phyloP scores from a whole-genome alignment of 164 flowering plant genomes.

The Amborella trichopoda region DNA sequence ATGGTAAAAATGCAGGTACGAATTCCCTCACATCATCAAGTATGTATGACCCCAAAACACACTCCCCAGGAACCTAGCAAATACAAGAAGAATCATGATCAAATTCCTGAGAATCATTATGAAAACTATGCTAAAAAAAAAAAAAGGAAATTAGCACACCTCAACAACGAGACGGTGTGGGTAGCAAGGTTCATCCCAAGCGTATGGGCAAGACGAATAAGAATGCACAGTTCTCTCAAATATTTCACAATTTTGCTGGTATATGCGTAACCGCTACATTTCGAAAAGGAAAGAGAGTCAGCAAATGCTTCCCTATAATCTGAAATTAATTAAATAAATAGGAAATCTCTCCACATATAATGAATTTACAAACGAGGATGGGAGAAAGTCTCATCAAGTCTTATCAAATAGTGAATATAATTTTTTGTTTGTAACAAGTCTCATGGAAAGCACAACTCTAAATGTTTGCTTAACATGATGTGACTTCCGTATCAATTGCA shows the following conservation, averaged over 20 bases:
- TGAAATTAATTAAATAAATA: no score
- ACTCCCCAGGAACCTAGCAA: constrained; percentile 79
- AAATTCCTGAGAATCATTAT: neutral
- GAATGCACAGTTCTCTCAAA: constrained; percentile 67
- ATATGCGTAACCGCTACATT: constrained; percentile 62
- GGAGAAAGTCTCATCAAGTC: no score
- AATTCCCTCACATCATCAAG: constrained; percentile 69
- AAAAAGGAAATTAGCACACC: constrained; percentile 57
- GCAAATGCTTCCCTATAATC: no score
- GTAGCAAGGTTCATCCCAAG: constrained; percentile 98
- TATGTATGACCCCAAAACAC: constrained; percentile 60
- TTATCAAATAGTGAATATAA: no score
- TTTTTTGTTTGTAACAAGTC: no score
- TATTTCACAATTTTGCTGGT: constrained; percentile 83
- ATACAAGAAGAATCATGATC: constrained; percentile 6
- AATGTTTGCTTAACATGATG: no score
- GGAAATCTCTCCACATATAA: no score
- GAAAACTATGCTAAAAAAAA: no score
- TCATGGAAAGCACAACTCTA: no score
- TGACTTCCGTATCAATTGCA: no score
- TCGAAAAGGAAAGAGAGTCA: constrained; percentile 1
- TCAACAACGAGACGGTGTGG: constrained; percentile 89
- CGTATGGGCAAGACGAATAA: constrained; percentile 74
- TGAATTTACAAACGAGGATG: no score
- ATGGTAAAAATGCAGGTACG: constrained; percentile 38